phyloP scores from a whole-genome alignment of 257 asterid species.

The Petunia axillaris region DNA sequence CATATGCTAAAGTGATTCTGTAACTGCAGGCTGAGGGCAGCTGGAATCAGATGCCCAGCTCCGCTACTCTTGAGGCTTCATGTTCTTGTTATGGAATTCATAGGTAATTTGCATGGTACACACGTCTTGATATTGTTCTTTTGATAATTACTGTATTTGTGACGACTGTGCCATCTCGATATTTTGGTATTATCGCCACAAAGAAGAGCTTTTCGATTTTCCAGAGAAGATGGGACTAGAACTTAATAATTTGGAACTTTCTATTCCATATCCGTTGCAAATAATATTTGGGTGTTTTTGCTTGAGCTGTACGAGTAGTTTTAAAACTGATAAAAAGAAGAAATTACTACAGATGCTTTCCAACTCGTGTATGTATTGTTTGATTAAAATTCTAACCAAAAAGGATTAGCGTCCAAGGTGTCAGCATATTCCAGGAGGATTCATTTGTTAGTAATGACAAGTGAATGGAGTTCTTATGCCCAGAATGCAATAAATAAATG shows the following conservation, averaged over 20 bases:
- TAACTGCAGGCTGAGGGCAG: constrained; percentile 77
- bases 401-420: neutral
- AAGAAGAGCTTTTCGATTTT: too few relatives aligned
- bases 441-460: neutral
- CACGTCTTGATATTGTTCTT: neutral
- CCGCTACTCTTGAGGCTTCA: constrained; percentile 87
- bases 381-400: neutral
- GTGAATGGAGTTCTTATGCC: neutral
- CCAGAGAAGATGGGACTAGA: too few relatives aligned
- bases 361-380: neutral
- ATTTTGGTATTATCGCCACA: too few relatives aligned
- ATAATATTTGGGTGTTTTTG: too few relatives aligned
- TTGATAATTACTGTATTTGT: neutral
- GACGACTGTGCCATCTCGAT: too few relatives aligned
- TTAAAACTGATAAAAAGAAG: neutral
- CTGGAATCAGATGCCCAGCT: constrained; percentile 91
- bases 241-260: too few relatives aligned
- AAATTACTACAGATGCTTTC: neutral
- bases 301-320: neutral
- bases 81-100: constrained; percentile 98
- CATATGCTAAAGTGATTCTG: constrained; percentile 24
- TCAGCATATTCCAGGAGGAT: neutral
- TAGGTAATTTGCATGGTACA: constrained; percentile 51
- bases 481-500: neutral
- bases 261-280: too few relatives aligned